These are phyloP conservation scores for Hemerocallis citrina DNA, from an alignment of 106 monocot genomes.

Conservation along the genomic window DNA sequence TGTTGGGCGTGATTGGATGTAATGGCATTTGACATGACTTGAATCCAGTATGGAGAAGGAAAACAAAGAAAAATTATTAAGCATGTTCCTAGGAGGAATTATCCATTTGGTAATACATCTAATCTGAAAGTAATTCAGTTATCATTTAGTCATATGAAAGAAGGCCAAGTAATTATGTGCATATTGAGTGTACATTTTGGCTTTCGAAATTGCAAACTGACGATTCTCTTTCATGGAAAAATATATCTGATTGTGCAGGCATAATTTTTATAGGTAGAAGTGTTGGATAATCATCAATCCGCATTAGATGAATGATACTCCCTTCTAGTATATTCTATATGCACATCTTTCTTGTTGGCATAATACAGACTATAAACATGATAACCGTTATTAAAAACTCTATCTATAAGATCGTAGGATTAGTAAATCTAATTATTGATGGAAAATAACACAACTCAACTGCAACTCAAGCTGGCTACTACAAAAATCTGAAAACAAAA, in stretches of 20 bases:
- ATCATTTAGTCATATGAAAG: too few relatives aligned
- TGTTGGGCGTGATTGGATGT: conserved; percentile 65
- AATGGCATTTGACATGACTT: conserved; percentile 42
- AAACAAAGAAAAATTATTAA: neutral
- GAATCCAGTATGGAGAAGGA: neutral
- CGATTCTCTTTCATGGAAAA: neutral
- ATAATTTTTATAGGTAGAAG: neutral
- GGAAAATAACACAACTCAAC: too few relatives aligned
- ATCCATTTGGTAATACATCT: neutral
- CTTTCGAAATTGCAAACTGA: neutral
- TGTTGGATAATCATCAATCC: too few relatives aligned
- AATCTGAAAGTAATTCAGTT: neutral
- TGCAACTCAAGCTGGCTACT: too few relatives aligned
- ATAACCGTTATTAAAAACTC: too few relatives aligned
- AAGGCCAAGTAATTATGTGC: neutral
- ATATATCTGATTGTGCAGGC: neutral
- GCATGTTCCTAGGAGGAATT: neutral
- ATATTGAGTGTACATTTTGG: neutral
- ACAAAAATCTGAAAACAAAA: too few relatives aligned
- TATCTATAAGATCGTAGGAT: too few relatives aligned
- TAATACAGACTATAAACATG: too few relatives aligned
- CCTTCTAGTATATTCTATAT: too few relatives aligned
- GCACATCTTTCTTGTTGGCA: too few relatives aligned
- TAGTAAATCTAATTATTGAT: too few relatives aligned
- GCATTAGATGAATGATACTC: too few relatives aligned